Evolutionary conservation across 164 flowering plant genomes (phyloP).

Genomic region (Santalum album): DNA sequence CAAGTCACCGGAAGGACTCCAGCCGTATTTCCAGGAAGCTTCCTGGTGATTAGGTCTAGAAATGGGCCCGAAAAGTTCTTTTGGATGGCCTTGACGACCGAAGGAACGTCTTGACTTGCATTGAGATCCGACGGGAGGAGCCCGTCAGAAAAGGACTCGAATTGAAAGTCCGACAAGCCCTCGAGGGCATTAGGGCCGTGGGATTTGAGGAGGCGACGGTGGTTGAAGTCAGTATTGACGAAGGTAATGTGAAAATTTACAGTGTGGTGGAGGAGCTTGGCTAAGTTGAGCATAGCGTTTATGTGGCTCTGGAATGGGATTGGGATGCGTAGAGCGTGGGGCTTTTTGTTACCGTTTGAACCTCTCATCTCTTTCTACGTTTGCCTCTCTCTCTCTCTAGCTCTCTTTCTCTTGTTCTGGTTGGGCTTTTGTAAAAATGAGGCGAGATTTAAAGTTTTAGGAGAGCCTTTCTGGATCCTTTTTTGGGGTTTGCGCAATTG

Average conservation of each 20-base stretch:
- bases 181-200: background rate
- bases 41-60: background rate
- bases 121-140: background rate
- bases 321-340: background rate
- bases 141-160: background rate
- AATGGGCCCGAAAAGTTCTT: background rate
- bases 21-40: background rate
- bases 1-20: background rate
- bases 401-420: too few species aligned
- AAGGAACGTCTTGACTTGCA: background rate
- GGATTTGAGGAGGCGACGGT: background rate
- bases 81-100: background rate
- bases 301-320: background rate
- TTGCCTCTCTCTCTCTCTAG: too few species aligned
- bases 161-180: background rate
- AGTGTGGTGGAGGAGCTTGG: background rate
- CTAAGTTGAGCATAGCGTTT: background rate
- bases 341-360: too few species aligned
- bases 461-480: too few species aligned
- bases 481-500: too few species aligned
- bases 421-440: too few species aligned
- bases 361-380: too few species aligned
- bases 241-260: conserved; percentile 7
- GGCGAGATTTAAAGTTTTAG: too few species aligned
- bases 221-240: background rate